Percentiles rank a stretch among this genome's conserved stretches.
These are phyloP conservation scores for Pseudogymnoascus sp. DNA, from an alignment of 2,329 filamentous ascomycete species.

Conservation along the genomic window DNA sequence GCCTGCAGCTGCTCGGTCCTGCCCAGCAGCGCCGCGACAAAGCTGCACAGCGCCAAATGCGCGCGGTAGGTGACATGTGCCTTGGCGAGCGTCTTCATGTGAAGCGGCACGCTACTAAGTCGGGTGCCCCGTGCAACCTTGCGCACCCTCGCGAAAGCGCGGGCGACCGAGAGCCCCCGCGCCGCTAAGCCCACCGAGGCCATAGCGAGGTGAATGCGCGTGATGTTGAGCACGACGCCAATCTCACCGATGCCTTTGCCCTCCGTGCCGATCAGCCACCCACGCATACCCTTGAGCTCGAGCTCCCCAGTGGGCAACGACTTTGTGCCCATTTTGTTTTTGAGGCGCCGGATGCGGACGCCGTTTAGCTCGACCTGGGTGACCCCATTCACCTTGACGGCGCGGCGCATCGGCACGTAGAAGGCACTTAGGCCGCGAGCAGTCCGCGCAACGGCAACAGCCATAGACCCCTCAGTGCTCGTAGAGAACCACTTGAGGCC, in stretches of 20 bases:
- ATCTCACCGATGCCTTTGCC: conserved; percentile 61
- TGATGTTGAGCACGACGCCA: conserved; percentile 58
- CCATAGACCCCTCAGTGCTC: conserved; percentile 55
- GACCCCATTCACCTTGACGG: conserved; percentile 11
- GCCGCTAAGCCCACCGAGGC: conserved; percentile 44
- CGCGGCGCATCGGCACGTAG: conserved; percentile 52
- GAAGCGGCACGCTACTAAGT: conserved; percentile 44
- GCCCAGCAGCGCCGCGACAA: conserved; percentile 46
- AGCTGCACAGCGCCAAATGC: conserved; percentile 46
- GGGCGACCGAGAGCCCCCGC: conserved; percentile 47
- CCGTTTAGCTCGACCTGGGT: conserved; percentile 48
- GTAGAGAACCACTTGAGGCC: conserved; percentile 66
- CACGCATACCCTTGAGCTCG: conserved; percentile 51
- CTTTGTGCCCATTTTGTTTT: conserved; percentile 62
- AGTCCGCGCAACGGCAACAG: conserved; percentile 54
- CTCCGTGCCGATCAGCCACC: conserved; percentile 56
- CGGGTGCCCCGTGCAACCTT: conserved; percentile 39
- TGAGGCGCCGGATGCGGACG: conserved; percentile 57
- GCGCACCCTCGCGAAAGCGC: conserved; percentile 49
- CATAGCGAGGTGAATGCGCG: conserved; percentile 48
- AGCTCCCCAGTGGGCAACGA: conserved; percentile 64
- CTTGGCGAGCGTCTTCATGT: conserved; percentile 49
- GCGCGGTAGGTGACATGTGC: conserved; percentile 48
- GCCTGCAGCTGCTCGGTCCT: conserved; percentile 39
- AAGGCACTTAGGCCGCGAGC: conserved; percentile 47